Evolutionary conservation across 805 yeast species (phyloP).

Genomic region (Blastobotrys americana): DNA sequence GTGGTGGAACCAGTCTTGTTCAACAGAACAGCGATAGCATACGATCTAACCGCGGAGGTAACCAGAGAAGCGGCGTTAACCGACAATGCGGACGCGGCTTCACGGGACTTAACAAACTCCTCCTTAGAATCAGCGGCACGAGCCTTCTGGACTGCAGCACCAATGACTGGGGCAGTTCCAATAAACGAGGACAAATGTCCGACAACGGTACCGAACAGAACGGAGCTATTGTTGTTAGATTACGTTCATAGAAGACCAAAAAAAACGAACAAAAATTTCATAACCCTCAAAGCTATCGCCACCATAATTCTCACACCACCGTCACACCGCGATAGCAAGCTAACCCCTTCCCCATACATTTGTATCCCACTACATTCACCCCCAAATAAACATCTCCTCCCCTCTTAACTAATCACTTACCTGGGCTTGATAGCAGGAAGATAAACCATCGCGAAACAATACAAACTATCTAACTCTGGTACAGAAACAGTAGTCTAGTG

Average conservation of each 20-base stretch:
- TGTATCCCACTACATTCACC: no score
- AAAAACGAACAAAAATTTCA: no score
- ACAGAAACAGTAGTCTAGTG: no score
- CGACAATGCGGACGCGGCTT: slow-evolving; percentile 33
- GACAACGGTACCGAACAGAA: slow-evolving; percentile 36
- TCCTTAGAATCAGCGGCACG: slow-evolving; percentile 28
- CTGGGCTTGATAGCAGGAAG: neutral
- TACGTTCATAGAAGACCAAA: no score
- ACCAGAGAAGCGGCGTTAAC: slow-evolving; percentile 30
- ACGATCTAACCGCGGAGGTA: slow-evolving; percentile 34
- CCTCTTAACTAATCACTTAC: neutral
- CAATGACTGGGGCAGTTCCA: slow-evolving; percentile 33
- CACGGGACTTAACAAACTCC: slow-evolving; percentile 32
- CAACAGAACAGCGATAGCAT: slow-evolving; percentile 35
- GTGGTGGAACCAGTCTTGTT: slow-evolving; percentile 33
- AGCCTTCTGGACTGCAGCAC: slow-evolving; percentile 34
- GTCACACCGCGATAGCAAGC: no score
- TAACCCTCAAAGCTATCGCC: no score
- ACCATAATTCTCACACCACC: no score
- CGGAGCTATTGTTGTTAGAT: no score
- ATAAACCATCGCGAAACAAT: neutral
- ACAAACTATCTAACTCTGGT: no score
- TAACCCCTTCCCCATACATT: no score
- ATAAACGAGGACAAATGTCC: slow-evolving; percentile 31
- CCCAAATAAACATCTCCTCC: no score